Evolutionary conservation across 106 monocot genomes (phyloP), one percentile per base, ranked within the genome.

Genomic region (Vanilla planifolia): DNA sequence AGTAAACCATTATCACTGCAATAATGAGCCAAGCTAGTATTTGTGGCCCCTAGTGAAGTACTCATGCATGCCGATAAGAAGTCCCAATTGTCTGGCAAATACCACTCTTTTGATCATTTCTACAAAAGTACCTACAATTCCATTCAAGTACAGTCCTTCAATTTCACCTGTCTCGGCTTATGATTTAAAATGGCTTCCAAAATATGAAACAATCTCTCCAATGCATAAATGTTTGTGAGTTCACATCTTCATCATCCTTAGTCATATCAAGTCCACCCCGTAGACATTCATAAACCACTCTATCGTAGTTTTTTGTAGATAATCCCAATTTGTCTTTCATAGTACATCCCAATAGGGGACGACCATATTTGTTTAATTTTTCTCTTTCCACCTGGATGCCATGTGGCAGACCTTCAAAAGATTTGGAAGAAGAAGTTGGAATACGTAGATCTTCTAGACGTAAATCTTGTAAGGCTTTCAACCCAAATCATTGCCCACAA

Each of bases 241-340:
- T 61, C 41, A 61, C 13, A 6, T 61, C 27, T 61, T 61, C 61
- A 43, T 61, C 43, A 61, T 61, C 61, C 40, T 61, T 61, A 43
- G 61, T 43, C 41, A 61, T 27, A 61, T 61, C 61, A 61, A 61
- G 43, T 27, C 27, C 61, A 61, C 35, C 13, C 5, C 21, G 10
- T 61, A 40, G 27, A 43, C 43, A 61, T 43, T 61, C 43, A 43
- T 41, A 43, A 61, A 61, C 61, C 9, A 5, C 61, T 61, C 42
- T 43, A 15, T 11, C 22, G 21, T 60, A 39, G 37, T 60, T 59
- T 59, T 59, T 59, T 59, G 59, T 25, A 24, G 5, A 41, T 60
- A 60, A 60, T 37, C 43, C 4, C 15, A 44, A 44, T 44, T 44
- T 44, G 14, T 13, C 1, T 44, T 44, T 44, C 1, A 44, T 44